These are phyloP conservation scores for Phytopythium ostracodes DNA, from an alignment of 352 stramenopile species.

Conservation along the genomic window DNA sequence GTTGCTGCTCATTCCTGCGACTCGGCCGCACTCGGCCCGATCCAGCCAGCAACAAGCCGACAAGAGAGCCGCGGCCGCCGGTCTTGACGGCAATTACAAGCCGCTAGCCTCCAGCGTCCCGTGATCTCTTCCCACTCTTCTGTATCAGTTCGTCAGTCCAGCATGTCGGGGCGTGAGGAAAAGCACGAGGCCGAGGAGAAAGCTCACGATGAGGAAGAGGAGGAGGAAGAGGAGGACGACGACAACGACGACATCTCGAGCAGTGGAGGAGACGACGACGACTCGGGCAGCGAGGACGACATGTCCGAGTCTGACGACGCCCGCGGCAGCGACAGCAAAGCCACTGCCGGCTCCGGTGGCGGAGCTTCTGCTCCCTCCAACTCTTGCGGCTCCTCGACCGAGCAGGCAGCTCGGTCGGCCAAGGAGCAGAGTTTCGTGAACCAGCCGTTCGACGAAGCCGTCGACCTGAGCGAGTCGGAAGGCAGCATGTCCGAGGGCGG, in stretches of 20 bases:
- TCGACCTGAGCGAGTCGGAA: slow-evolving; percentile 87
- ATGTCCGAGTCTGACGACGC: slow-evolving; percentile 58
- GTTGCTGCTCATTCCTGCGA: not conserved
- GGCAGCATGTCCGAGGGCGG: slow-evolving; percentile 48
- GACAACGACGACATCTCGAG: slow-evolving; percentile 55
- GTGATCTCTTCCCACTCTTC: too few species aligned
- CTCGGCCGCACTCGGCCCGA: not conserved
- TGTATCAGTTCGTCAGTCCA: not conserved
- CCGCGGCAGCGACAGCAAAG: slow-evolving; percentile 30
- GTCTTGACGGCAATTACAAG: not conserved
- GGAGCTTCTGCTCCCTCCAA: not conserved
- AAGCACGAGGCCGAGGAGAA: slow-evolving; percentile 60
- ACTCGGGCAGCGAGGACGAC: slow-evolving; percentile 63
- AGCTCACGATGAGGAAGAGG: slow-evolving; percentile 30
- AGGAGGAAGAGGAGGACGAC: slow-evolving; percentile 38
- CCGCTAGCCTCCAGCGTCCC: too few species aligned
- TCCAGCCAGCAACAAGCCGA: not conserved
- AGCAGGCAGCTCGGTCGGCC: slow-evolving; percentile 16
- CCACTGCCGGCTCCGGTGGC: slow-evolving; percentile 12
- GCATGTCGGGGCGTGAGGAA: slow-evolving; percentile 59
- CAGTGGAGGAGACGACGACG: slow-evolving; percentile 29
- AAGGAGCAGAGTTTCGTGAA: slow-evolving; percentile 61
- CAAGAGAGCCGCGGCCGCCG: not conserved
- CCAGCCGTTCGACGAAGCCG: slow-evolving; percentile 82
- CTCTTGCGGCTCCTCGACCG: slow-evolving; percentile 8